phyloP scores from a whole-genome alignment of 768 basidiomycete genomes.

The Russula sp. region DNA sequence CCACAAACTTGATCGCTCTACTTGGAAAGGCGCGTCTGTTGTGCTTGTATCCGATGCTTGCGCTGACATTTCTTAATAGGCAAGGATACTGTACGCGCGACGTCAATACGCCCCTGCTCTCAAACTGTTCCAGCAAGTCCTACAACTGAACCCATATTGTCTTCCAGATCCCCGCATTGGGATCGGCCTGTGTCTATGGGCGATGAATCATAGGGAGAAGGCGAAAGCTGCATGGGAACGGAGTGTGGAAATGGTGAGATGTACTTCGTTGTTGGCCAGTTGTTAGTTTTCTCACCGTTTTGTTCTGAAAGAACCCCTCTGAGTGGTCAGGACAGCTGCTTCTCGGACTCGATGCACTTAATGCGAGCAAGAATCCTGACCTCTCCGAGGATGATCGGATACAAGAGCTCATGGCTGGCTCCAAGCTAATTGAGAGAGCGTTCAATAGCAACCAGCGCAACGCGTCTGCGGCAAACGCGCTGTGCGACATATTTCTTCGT shows the following conservation, averaged over 20 bases:
- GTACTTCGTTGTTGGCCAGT: background rate
- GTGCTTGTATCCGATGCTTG: background rate
- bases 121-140: constrained; percentile 79
- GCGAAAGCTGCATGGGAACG: constrained; percentile 91
- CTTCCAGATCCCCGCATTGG: constrained; percentile 93
- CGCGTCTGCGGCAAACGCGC: constrained; percentile 78
- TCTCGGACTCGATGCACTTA: constrained; percentile 82
- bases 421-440: constrained; percentile 68
- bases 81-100: constrained; percentile 78
- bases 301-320: constrained; percentile 56
- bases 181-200: constrained; percentile 92
- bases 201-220: constrained; percentile 75
- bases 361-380: constrained; percentile 74
- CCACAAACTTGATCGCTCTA: constrained; percentile 84
- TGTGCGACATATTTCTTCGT: constrained; percentile 75
- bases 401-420: constrained; percentile 59
- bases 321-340: constrained; percentile 80
- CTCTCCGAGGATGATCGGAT: constrained; percentile 61
- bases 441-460: constrained; percentile 78
- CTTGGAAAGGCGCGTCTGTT: constrained; percentile 66
- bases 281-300: background rate
- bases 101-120: constrained; percentile 77
- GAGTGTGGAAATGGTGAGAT: constrained; percentile 75
- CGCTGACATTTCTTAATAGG: constrained; percentile 44
- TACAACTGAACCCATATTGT: constrained; percentile 73